Conservation (phyloP, 139 green algal species). For the Chlamydomonas asymmetrica region DNA sequence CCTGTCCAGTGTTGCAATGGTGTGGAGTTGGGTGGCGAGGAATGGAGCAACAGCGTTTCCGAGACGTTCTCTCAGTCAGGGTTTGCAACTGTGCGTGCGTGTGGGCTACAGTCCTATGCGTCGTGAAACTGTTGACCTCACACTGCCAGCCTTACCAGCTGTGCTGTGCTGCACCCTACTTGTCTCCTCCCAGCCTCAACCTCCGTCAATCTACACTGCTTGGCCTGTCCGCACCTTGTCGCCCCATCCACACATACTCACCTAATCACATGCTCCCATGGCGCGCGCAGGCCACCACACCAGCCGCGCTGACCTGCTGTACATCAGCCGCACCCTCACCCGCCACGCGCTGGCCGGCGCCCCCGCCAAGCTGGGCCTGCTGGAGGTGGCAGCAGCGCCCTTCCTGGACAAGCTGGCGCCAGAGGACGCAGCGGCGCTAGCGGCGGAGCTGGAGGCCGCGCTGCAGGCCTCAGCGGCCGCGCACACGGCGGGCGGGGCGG, state of each 20-base stretch:
- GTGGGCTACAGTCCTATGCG: too few relatives aligned
- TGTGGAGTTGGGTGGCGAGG: too few relatives aligned
- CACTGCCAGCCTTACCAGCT: neutral
- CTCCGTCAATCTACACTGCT: too few relatives aligned
- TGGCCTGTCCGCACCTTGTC: neutral
- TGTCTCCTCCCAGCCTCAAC: neutral
- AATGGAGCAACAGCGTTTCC: too few relatives aligned
- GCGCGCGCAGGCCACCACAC: slow-evolving; percentile 15
- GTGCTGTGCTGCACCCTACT: neutral
- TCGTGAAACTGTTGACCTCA: neutral
- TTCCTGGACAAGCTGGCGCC: slow-evolving; percentile 28
- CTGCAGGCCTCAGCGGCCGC: neutral
- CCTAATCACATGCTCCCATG: neutral
- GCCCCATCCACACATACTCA: neutral
- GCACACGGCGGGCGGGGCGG: too few relatives aligned
- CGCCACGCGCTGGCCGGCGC: neutral
- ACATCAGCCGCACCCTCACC: slow-evolving; percentile 15
- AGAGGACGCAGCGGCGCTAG: neutral
- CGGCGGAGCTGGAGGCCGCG: slow-evolving; percentile 18
- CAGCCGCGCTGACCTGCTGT: slow-evolving; percentile 4
- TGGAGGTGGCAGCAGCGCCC: slow-evolving; percentile 4
- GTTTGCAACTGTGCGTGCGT: too few relatives aligned
- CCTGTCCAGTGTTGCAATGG: too few relatives aligned
- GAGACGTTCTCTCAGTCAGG: too few relatives aligned
- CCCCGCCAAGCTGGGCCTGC: slow-evolving; percentile 22